phyloP scores from a whole-genome alignment of 2,329 filamentous ascomycete genomes.

The Aureobasidium sp. region DNA sequence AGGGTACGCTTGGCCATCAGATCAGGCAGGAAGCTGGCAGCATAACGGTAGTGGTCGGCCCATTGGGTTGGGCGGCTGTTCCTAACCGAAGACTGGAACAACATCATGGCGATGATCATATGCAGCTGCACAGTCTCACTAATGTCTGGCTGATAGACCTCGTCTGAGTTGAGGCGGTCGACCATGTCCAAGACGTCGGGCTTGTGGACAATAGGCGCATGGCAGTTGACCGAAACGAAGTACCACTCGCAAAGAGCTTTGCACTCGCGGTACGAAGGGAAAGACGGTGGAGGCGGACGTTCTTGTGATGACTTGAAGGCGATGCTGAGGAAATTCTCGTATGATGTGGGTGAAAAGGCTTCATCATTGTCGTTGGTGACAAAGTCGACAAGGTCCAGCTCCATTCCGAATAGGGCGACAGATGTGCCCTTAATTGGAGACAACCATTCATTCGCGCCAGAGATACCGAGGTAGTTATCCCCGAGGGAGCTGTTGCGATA shows the following conservation, averaged over 20 bases:
- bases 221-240: constrained; percentile 64
- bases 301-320: constrained; percentile 53
- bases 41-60: constrained; percentile 72
- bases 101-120: constrained; percentile 72
- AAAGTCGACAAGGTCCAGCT: constrained; percentile 71
- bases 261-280: constrained; percentile 59
- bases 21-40: constrained; percentile 61
- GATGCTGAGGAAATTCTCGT: constrained; percentile 62
- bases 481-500: constrained; percentile 43
- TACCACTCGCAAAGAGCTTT: constrained; percentile 68
- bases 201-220: constrained; percentile 70
- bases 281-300: constrained; percentile 46
- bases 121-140: constrained; percentile 66
- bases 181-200: constrained; percentile 65
- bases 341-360: constrained; percentile 55
- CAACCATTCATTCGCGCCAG: constrained; percentile 56
- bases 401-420: constrained; percentile 70
- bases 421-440: constrained; percentile 70
- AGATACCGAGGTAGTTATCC: constrained; percentile 61
- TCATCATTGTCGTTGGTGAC: constrained; percentile 61
- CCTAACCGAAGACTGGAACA: constrained; percentile 68
- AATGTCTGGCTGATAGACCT: constrained; percentile 52
- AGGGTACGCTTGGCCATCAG: constrained; percentile 56
- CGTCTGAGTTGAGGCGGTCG: constrained; percentile 63
- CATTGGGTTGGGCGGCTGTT: constrained; percentile 61